Base-by-base conservation (phyloP, 1,284 basidiomycete genomes). In the Peniophora sp. region DNA sequence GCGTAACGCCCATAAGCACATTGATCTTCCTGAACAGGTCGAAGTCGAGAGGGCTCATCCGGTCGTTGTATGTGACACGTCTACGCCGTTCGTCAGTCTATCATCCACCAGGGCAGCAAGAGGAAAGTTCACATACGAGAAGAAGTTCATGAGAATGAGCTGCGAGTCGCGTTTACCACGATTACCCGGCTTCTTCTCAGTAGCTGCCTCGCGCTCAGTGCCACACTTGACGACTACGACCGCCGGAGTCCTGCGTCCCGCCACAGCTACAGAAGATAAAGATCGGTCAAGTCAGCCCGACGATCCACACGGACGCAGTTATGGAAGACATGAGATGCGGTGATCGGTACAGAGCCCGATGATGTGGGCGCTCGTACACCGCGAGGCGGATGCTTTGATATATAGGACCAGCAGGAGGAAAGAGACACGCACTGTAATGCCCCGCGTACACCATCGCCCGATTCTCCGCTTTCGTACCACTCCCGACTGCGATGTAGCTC, bases 61-160 rank as follows among this genome's bases (percentile, higher is more conserved):
- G 88, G 65, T 99, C 97, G 66, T 99, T 98, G 72, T 98, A 99
- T 12, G 97, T 99, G 61, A 98, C 94, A 32, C 27, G 27, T 12
- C 27, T n/a, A n/a, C n/a, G n/a, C n/a, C n/a, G n/a, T n/a, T n/a
- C n/a, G n/a, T n/a, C n/a, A n/a, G n/a, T n/a, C n/a, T 32, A 32
- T 32, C 27, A 5, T 6, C 27, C 5, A 32, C 27, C 27, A 32
- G 27, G 12, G 27, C 27, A 32, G 5, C 27, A 32, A 12, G 27
- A 12, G 27, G 5, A 32, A 32, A 32, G 5, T 5, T 5, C 15
- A 41, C 37, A 46, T 92, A 85, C 50, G 93, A 95, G 74, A 99
- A 97, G 69, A 99, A 99, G 73, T 97, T 97, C 96, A 99, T 99
- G 59, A 99, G 77, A 61, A 99, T 91, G 61, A 99, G 87, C 65